phyloP scores from a whole-genome alignment of 2,329 filamentous ascomycete species.

The Zymoseptoria pseudotritici region DNA sequence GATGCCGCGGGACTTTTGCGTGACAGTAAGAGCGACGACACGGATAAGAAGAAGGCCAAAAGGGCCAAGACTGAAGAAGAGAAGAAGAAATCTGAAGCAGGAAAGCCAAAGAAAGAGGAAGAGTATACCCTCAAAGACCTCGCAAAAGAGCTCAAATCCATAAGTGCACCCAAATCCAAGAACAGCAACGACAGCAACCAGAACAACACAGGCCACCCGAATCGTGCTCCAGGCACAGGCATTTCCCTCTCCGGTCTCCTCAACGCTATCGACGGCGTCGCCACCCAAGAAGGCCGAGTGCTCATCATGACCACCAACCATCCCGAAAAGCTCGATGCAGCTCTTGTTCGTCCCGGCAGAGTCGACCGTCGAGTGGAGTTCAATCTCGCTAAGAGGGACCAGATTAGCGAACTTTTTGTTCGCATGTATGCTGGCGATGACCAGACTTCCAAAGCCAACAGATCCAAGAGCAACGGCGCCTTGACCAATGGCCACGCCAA shows the following conservation, averaged over 20 bases:
- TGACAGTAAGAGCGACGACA: conserved; percentile 25
- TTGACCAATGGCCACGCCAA: conserved; percentile 2
- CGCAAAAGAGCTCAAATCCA: conserved; percentile 21
- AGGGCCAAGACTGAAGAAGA: conserved; percentile 11
- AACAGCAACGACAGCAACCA: conserved; percentile 1
- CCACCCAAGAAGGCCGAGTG: conserved; percentile 68
- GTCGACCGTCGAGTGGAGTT: conserved; percentile 63
- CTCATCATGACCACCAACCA: conserved; percentile 79
- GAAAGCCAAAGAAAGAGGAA: conserved; percentile 18
- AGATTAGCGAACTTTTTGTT: conserved; percentile 38
- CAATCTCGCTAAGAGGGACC: conserved; percentile 35
- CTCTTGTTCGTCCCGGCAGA: conserved; percentile 62
- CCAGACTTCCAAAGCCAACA: conserved; percentile 5
- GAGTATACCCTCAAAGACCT: conserved; percentile 26
- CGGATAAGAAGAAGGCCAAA: conserved; percentile 16
- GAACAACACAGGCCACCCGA: conserved; percentile 8
- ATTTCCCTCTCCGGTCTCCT: conserved; percentile 73
- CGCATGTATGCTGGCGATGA: conserved; percentile 30
- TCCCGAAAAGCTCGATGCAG: conserved; percentile 60
- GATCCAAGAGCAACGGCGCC: not conserved
- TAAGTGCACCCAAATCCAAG: conserved; percentile 3
- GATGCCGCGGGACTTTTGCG: conserved; percentile 40
- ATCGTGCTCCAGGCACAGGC: conserved; percentile 38
- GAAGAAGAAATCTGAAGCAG: conserved; percentile 7
- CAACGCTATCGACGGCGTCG: conserved; percentile 77